Conservation (phyloP, 106 monocot species). For the Ottelia alismoides region DNA sequence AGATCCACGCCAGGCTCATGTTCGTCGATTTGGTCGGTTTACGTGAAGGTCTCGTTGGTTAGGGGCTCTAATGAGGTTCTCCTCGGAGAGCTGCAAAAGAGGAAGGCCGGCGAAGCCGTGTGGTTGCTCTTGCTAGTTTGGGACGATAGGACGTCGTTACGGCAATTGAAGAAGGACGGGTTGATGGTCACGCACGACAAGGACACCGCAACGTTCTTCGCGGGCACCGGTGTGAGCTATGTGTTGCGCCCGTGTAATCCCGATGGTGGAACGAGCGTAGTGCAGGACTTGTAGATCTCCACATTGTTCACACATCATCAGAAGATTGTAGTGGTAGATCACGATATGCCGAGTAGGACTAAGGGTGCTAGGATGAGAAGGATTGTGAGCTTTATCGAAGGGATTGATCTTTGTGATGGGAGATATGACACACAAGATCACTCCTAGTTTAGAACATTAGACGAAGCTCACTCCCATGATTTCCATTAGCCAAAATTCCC, state of each 20-base stretch:
- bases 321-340: conserved; percentile 9
- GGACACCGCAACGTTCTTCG: conserved; percentile 28
- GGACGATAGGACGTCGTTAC: conserved; percentile 33
- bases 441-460: conserved; percentile 27
- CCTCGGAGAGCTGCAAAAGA: conserved; percentile 30
- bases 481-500: conserved; percentile 42
- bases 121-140: conserved; percentile 34
- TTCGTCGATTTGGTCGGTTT: conserved; percentile 46
- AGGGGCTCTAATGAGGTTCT: conserved; percentile 7
- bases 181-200: conserved; percentile 23
- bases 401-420: conserved; percentile 38
- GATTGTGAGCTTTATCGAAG: conserved; percentile 30
- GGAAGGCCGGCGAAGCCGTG: conserved; percentile 29
- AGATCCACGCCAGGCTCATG: conserved; percentile 40
- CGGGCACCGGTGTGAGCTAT: conserved; percentile 20
- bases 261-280: conserved; percentile 22
- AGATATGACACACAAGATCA: conserved; percentile 34
- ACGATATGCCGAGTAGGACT: background rate
- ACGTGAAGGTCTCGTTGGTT: conserved; percentile 19
- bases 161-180: conserved; percentile 8
- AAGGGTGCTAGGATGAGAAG: background rate
- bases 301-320: conserved; percentile 44
- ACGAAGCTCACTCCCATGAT: conserved; percentile 10
- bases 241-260: conserved; percentile 33
- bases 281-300: conserved; percentile 17